These are phyloP conservation scores for Pichia phayaonensis DNA, from an alignment of 805 yeast genomes.

Conservation along the genomic window DNA sequence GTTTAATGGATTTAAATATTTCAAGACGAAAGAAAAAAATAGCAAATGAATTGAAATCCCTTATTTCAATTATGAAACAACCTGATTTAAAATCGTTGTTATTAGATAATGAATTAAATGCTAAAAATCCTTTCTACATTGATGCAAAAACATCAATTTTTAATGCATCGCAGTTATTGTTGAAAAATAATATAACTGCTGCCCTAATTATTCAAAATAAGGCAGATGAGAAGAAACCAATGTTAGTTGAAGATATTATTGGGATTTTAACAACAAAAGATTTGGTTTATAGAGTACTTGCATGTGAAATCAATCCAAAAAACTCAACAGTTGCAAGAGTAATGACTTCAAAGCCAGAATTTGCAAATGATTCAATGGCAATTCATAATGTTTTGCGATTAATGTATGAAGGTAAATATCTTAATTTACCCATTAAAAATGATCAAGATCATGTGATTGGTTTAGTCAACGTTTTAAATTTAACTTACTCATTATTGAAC, in stretches of 20 bases:
- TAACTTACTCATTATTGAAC: conserved; percentile 34
- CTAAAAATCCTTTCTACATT: conserved; percentile 28
- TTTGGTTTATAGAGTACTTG: conserved; percentile 35
- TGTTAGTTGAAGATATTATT: conserved; percentile 26
- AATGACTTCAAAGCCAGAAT: conserved; percentile 40
- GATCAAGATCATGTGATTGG: conserved; percentile 29
- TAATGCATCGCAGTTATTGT: conserved; percentile 35
- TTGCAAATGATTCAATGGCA: conserved; percentile 32
- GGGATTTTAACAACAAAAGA: conserved; percentile 43
- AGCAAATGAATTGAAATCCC: conserved; percentile 28
- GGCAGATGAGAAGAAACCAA: conserved; percentile 14
- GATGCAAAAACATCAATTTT: conserved; percentile 31
- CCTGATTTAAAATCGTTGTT: conserved; percentile 31
- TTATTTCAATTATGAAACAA: conserved; percentile 34
- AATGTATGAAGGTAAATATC: conserved; percentile 40
- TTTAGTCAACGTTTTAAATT: conserved; percentile 35
- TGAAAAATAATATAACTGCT: conserved; percentile 33
- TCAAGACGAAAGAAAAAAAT: conserved; percentile 22
- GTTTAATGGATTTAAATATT: conserved; percentile 21
- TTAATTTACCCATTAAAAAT: conserved; percentile 36
- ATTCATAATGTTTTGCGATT: conserved; percentile 37
- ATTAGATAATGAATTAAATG: conserved; percentile 19
- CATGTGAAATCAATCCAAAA: conserved; percentile 29
- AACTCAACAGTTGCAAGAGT: conserved; percentile 34
- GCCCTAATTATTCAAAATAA: conserved; percentile 26